Evolutionary conservation across 116 monocot genomes (phyloP).

Genomic region (Phalaenopsis hybrid): DNA sequence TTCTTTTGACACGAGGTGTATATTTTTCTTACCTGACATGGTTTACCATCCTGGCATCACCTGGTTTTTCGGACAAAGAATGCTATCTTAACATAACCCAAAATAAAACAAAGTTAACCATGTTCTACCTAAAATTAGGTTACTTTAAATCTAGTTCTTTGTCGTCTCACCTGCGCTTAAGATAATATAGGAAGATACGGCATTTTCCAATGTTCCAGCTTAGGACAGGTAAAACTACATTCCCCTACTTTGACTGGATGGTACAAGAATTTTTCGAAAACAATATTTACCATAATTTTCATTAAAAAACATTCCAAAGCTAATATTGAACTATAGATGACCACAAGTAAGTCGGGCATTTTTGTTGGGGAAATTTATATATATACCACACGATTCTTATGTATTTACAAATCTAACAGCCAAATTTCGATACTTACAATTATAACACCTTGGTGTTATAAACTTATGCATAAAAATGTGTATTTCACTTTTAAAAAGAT

Average conservation of each 20-base stretch:
- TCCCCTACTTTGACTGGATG: neutral
- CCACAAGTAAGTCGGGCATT: neutral
- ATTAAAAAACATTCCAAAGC: neutral
- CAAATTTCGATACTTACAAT: no score
- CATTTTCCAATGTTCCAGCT: neutral
- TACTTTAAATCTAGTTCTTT: neutral
- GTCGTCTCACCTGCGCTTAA: neutral
- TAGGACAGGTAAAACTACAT: neutral
- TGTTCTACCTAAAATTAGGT: neutral
- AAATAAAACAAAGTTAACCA: neutral
- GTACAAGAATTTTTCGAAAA: neutral
- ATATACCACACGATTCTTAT: no score
- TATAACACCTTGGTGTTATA: no score
- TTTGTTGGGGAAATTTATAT: neutral
- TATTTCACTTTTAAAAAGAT: no score
- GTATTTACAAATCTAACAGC: no score
- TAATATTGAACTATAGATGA: neutral
- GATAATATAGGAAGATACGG: neutral
- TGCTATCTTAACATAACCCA: neutral
- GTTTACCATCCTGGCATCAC: neutral
- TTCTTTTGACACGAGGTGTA: neutral
- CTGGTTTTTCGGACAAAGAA: neutral
- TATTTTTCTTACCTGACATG: neutral
- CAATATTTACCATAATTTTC: neutral
- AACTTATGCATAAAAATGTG: no score